These are phyloP conservation scores for Pseudogymnoascus sp. DNA, from an alignment of 2,329 filamentous ascomycete genomes.

Conservation along the genomic window DNA sequence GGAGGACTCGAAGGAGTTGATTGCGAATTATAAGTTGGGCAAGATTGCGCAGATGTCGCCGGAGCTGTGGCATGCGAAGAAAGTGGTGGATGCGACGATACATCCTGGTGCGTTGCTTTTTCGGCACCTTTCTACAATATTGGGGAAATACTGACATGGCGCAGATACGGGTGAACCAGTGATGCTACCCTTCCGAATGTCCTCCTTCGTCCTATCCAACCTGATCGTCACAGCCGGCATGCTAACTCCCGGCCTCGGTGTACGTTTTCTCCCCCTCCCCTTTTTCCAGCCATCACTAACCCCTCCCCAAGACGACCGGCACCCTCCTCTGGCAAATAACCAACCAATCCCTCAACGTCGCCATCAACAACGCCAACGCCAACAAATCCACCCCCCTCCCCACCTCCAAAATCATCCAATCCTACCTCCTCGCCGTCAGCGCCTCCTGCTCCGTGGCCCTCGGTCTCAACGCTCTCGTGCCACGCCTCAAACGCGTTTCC, in stretches of 20 bases:
- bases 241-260: slow-evolving; percentile 80
- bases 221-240: slow-evolving; percentile 92
- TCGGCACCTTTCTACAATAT: neutral
- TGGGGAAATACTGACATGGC: slow-evolving; percentile 12
- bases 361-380: slow-evolving; percentile 93
- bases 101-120: slow-evolving; percentile 65
- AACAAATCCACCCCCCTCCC: slow-evolving; percentile 94
- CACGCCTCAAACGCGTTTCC: slow-evolving; percentile 68
- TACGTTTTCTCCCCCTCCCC: slow-evolving; percentile 33
- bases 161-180: slow-evolving; percentile 87
- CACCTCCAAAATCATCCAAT: slow-evolving; percentile 72
- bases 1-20: slow-evolving; percentile 74
- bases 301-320: slow-evolving; percentile 55
- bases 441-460: slow-evolving; percentile 91
- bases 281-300: neutral
- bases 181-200: slow-evolving; percentile 95
- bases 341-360: slow-evolving; percentile 97
- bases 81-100: slow-evolving; percentile 90
- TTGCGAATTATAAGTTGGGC: slow-evolving; percentile 81
- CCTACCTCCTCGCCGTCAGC: slow-evolving; percentile 83
- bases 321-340: slow-evolving; percentile 90
- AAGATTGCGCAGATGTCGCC: slow-evolving; percentile 74
- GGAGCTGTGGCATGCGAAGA: slow-evolving; percentile 91
- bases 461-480: slow-evolving; percentile 83
- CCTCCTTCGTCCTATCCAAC: slow-evolving; percentile 87